Base-by-base conservation (phyloP, 805 yeast genomes). In the Cyberlindnera suaveolens region DNA sequence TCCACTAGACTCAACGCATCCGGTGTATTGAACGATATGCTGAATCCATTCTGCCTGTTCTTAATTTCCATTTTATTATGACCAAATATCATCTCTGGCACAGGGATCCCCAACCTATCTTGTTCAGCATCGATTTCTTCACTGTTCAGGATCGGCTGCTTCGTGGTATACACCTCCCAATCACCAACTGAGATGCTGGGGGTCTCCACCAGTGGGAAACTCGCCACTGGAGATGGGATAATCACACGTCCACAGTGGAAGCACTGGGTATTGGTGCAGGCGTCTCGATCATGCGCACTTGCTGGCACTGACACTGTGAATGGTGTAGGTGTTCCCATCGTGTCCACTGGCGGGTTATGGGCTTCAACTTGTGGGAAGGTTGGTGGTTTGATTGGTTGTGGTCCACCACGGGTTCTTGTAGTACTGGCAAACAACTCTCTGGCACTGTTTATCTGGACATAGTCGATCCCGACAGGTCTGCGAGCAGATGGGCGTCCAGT, bases 41-140 rank as follows among this genome's bases (percentile, higher is more conserved):
- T 47, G 67, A 75, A 76, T 31, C 64, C 65, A 38, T 67, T 54
- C 10, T 49, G 43, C 4, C 52, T 49, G 46, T 75, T 72, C 40
- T 64, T 68, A 10, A 89, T 58, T 39, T 70, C 74, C 10, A 89
- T 78, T 44, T 65, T 64, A 58, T 85, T 90, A 52, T 85, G 78
- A 9, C 98, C 98, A 65, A 93, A 93, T 6, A 93, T 89, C 98
- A 93, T 93, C 61, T 93, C 99, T 1, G 99, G 99, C 35, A 91
- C 65, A 0, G 98, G 96, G 48, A 91, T 77, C 14, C 80, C 80
- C 41, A 83, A 72, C 41, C 80, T 59, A 5, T 74, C 75, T 13
- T 54, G 61, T 47, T 79, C 85, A 3, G 63, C 64, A 45, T 88
- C 96, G 44, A 91, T 74, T 57, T 89, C 96, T 2, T 62, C 68